phyloP scores from a whole-genome alignment of 192 early-diverging fungal species.

The Lunasporangiospora selenospora region DNA sequence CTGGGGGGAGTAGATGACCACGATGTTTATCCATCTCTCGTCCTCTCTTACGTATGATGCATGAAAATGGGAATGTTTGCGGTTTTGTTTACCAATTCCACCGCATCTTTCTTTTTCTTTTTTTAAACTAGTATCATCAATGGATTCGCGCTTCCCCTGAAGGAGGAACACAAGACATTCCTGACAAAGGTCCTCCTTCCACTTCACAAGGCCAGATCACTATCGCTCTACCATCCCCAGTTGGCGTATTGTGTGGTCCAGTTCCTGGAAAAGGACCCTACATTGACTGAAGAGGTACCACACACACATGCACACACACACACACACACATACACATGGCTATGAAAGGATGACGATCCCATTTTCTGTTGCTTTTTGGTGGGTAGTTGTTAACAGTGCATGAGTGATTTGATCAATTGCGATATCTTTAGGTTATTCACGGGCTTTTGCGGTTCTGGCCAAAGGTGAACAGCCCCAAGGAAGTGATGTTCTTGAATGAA shows the following conservation, averaged over 20 bases:
- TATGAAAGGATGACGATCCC: background rate
- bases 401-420: background rate
- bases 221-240: slow-evolving; percentile 96
- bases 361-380: too few species aligned
- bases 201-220: slow-evolving; percentile 94
- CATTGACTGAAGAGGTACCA: slow-evolving; percentile 84
- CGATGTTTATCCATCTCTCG: too few species aligned
- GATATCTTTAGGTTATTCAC: slow-evolving; percentile 76
- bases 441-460: slow-evolving; percentile 97
- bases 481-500: slow-evolving; percentile 99
- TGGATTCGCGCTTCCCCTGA: slow-evolving; percentile 97
- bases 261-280: slow-evolving; percentile 97
- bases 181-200: slow-evolving; percentile 92
- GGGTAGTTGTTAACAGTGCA: too few species aligned
- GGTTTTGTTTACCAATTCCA: too few species aligned
- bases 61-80: too few species aligned
- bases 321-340: background rate
- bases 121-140: slow-evolving; percentile 91
- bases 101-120: slow-evolving; percentile 7
- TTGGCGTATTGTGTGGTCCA: slow-evolving; percentile 98
- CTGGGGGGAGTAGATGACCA: too few species aligned
- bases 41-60: too few species aligned
- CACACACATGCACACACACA: background rate
- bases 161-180: slow-evolving; percentile 99
- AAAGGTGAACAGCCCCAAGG: slow-evolving; percentile 98